Evolutionary conservation across 192 early-diverging fungal species (phyloP), one percentile per base, ranked within the genome.

Genomic region (Mortierella claussenii): DNA sequence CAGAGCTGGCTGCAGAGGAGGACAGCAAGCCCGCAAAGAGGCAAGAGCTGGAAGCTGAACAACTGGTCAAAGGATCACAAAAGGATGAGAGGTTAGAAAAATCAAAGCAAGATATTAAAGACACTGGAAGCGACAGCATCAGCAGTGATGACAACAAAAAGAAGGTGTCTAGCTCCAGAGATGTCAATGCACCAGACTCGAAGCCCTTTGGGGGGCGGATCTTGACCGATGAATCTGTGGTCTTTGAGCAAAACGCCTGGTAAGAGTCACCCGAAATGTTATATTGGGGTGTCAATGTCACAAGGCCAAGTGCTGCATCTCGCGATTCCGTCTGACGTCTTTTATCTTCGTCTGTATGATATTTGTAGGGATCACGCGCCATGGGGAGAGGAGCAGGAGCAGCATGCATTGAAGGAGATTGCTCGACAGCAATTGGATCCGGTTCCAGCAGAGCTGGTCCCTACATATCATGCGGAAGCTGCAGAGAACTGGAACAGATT

Each of bases 361-460:
- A n/a, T n/a, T n/a, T n/a, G n/a, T n/a, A 94, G 94, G 94, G 98
- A 99, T 86, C 92, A 98, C 60, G 95, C 91, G 20, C 92, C 94
- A 53, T 96, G 93, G 87, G 91, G 89, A 63, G 87, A 88, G 52
- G 94, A 95, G 46, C 94, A 96, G 62, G 88, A 92, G 68, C 49
- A 87, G 26, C 83, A 92, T 32, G 98, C 96, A 15, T 81, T 84
- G 51, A 83, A 88, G 52, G 88, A 91, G 57, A 86, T 99, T 34
- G 82, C 84, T 36, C 75, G 87, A 48, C 98, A 99, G 74, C 65
- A 81, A 11, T 79, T 83, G 52, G 79, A 86, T 37, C 89, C 89
- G 11, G 93, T 97, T 27, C 86, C 90, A 7, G 69, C 79, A 31
- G 91, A 87, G 46, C 23, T 58, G 20, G 26, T 65, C 75, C 78